Base-by-base conservation (phyloP, 176 grass and related monocot species). In the Guadua angustifolia region DNA sequence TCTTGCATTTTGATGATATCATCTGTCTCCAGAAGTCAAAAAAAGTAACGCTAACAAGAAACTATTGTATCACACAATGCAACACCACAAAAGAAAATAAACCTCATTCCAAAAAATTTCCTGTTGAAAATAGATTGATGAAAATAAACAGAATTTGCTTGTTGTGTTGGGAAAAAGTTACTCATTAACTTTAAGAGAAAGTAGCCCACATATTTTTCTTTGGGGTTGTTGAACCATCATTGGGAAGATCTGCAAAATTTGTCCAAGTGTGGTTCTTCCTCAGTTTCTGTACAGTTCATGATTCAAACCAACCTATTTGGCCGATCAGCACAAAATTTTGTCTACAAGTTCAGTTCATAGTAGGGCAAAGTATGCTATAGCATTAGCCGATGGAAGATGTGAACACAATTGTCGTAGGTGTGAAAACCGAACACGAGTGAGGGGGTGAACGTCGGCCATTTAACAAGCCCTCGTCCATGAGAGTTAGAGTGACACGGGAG, bases 41-140 rank as follows among this genome's bases (percentile, higher is more conserved):
- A 74, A 82, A 67, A 53, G 4, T 47, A 43, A 76, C 76, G 52
- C 25, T 69, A 82, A 74, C 7, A 86, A 79, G 56, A n/a, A 19
- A n/a, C 9, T 71, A 3, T 22, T 61, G 43, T 68, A 43, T 17
- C 51, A 53, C 44, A 5, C 65, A 71, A 88, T 40, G 29, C 73
- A 88, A 64, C 43, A 51, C 26, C 18, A 50, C 2, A 19, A 32
- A 22, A 40, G 6, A 62, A 76, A 29, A 61, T 60, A 33, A 76
- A 21, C 13, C 62, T 17, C 11, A 25, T 38, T 29, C 24, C 45
- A 73, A 73, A 79, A 62, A 79, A 79, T 58, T 36, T 60, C 2
- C 7, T 86, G 56, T 79, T 71, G 4, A 60, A 79, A 79, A 40
- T 49, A 64, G 32, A 64, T 63, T 46, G 59, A 29, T 45, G 25